Evolutionary conservation across 2,329 filamentous ascomycete species (phyloP).

Genomic region (Penicillium sclerotiorum): DNA sequence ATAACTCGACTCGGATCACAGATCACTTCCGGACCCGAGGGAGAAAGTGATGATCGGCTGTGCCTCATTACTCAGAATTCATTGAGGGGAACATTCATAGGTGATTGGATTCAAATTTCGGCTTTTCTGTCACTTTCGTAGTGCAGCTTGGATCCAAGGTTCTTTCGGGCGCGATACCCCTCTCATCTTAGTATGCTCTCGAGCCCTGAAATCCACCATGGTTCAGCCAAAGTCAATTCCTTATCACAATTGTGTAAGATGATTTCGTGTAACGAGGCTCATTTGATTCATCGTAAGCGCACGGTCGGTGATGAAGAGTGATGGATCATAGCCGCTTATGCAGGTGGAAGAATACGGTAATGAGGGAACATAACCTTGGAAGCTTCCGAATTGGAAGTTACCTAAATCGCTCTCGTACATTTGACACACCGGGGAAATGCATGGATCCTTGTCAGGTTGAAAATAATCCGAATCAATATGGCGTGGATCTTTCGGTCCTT

Average conservation of each 20-base stretch:
- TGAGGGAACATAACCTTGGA: too few species aligned
- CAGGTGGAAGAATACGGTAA: slow-evolving; percentile 9
- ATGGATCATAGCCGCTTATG: slow-evolving; percentile 12
- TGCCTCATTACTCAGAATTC: not conserved
- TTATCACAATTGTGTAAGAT: too few species aligned
- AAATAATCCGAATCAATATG: too few species aligned
- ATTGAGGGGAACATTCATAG: not conserved
- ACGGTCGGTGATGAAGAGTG: slow-evolving; percentile 16
- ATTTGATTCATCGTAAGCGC: not conserved
- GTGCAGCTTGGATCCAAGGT: not conserved
- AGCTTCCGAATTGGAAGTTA: too few species aligned
- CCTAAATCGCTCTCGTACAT: too few species aligned
- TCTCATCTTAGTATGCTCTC: slow-evolving; percentile 5
- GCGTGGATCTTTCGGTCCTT: too few species aligned
- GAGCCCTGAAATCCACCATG: not conserved
- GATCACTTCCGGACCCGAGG: not conserved
- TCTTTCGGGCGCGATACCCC: slow-evolving; percentile 16
- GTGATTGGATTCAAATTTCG: not conserved
- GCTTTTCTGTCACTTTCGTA: not conserved
- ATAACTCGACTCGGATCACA: too few species aligned
- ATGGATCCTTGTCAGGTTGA: too few species aligned
- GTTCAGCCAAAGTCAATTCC: slow-evolving; percentile 10
- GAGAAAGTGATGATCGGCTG: not conserved
- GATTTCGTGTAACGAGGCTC: too few species aligned
- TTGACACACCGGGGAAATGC: too few species aligned